Percentiles rank a stretch among this genome's conserved stretches.
Evolutionary conservation across 2,329 filamentous ascomycete genomes (phyloP).

Genomic region (Xylariaceae sp.): DNA sequence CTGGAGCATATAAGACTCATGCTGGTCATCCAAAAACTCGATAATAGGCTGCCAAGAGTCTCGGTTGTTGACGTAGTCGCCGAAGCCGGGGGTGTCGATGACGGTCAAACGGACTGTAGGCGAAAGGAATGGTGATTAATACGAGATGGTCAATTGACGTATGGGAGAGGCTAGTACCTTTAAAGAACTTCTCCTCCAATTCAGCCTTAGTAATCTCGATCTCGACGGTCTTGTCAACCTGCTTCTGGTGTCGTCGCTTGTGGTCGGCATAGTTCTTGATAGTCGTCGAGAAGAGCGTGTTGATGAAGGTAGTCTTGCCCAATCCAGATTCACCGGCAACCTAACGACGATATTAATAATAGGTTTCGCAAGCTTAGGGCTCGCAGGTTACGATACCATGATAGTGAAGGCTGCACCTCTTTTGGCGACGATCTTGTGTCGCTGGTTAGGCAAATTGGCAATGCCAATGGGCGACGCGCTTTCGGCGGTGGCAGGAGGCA

Average conservation of each 20-base stretch:
- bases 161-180: constrained; percentile 63
- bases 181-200: constrained; percentile 99
- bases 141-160: constrained; percentile 18
- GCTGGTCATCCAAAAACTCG: constrained; percentile 99
- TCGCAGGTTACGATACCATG: constrained; percentile 69
- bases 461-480: constrained; percentile 60
- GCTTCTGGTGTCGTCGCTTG: constrained; percentile 98
- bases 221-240: constrained; percentile 99
- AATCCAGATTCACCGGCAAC: constrained; percentile 97
- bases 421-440: constrained; percentile 75
- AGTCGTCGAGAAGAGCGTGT: constrained; percentile 99
- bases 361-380: constrained; percentile 1
- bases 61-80: constrained; percentile 99
- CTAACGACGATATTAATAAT: constrained; percentile 47
- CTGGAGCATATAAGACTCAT: constrained; percentile 99
- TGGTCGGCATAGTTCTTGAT: constrained; percentile 99
- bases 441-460: constrained; percentile 74
- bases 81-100: constrained; percentile 98
- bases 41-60: constrained; percentile 99
- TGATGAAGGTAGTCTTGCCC: constrained; percentile 99
- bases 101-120: constrained; percentile 89
- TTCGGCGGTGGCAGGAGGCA: constrained; percentile 49
- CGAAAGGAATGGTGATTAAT: constrained; percentile 17
- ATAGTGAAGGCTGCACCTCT: constrained; percentile 98
- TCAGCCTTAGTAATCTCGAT: constrained; percentile 99